Evolutionary conservation across 805 yeast genomes (phyloP), one percentile per base, ranked within the genome.

Genomic region (Suhomyces tanzawaensis): DNA sequence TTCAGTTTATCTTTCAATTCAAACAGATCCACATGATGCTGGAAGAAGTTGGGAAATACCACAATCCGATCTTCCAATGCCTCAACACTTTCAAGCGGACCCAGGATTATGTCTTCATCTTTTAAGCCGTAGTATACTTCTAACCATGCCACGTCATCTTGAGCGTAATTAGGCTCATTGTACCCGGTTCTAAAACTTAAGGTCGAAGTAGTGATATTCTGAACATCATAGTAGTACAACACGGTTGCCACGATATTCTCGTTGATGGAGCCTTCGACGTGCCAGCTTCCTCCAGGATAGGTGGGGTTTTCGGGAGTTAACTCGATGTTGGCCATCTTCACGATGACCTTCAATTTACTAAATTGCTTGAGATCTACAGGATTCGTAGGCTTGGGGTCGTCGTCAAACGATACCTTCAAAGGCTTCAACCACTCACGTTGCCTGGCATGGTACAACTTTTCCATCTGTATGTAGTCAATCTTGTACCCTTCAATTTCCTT

Each of bases 231-330:
- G 44, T 68, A 69, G 46, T 66, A 69, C 23, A 68, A 46, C 4
- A 60, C 52, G 2, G 72, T 66, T 2, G 72, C 72, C 5, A 69
- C 62, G 30, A 69, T 68, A 39, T 64, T 63, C 44, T 69, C 74
- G 41, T 62, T 63, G 17, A 57, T 55, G 6, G 66, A 53, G 1
- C 73, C 74, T 46, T 69, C 72, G 1, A 68, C 59, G 38, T 69
- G 73, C 73, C 73, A 69, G 2, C 66, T 44, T 1, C 73, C 72
- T 3, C 74, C 74, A 2, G 46, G 37, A 36, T 68, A 69, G 2
- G 34, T 36, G 2, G 72, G 68, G 19, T 57, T 59, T 30, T 67
- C 69, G 0, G 74, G 72, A 1, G 69, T 64, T 34, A 69, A 48
- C 36, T 62, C 64, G 32, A 69, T 69, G 41, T 61, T 63, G 15